These are phyloP conservation scores for Chionographis japonica DNA, from an alignment of 106 monocot genomes.

Conservation along the genomic window DNA sequence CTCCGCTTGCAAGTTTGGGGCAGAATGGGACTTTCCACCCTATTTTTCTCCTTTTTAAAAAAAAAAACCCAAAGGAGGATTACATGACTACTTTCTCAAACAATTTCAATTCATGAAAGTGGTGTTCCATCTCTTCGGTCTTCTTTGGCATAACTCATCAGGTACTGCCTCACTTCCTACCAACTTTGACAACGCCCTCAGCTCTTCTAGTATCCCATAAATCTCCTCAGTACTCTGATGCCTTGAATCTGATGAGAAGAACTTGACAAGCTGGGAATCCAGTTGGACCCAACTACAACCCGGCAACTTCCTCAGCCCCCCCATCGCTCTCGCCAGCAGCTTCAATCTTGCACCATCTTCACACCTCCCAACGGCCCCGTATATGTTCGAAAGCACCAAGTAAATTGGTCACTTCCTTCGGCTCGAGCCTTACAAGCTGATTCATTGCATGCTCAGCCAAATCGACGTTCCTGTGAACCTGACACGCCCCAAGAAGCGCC, in stretches of 20 bases:
- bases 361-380: slow-evolving; percentile 21
- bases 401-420: slow-evolving; percentile 24
- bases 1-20: too few relatives aligned
- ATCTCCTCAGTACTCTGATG: slow-evolving; percentile 31
- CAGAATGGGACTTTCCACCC: neutral
- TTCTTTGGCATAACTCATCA: too few relatives aligned
- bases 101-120: too few relatives aligned
- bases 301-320: slow-evolving; percentile 12
- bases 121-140: too few relatives aligned
- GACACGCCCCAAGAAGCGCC: slow-evolving; percentile 25
- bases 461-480: slow-evolving; percentile 1
- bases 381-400: slow-evolving; percentile 35
- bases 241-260: slow-evolving; percentile 40
- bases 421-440: slow-evolving; percentile 11
- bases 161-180: neutral
- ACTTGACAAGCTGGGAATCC: slow-evolving; percentile 24
- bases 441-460: slow-evolving; percentile 17
- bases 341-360: slow-evolving; percentile 28
- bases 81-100: too few relatives aligned
- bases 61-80: too few relatives aligned
- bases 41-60: too few relatives aligned
- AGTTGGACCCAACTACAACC: slow-evolving; percentile 44
- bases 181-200: slow-evolving; percentile 12
- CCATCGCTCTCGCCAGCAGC: slow-evolving; percentile 9
- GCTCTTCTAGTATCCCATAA: slow-evolving; percentile 20